Conservation (phyloP, 2,329 filamentous ascomycete genomes). For the Setomelanomma holmii region DNA sequence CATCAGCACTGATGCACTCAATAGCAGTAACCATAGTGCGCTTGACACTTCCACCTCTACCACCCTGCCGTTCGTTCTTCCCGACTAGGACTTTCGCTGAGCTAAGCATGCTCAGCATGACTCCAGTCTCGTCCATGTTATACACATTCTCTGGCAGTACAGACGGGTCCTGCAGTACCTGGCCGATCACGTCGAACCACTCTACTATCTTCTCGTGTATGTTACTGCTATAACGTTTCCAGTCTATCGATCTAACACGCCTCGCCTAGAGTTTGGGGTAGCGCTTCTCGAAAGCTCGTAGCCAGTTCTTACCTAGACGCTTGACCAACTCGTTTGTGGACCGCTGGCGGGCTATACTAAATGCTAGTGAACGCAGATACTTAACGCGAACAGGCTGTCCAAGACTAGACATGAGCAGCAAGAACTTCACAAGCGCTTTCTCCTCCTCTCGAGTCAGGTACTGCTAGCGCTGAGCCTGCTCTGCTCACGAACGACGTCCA, state of each 20-base stretch:
- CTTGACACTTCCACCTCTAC: slow-evolving; percentile 22
- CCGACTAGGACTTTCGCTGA: slow-evolving; percentile 13
- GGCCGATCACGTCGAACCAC: slow-evolving; percentile 23
- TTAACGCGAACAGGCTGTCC: background rate
- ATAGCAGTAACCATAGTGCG: slow-evolving; percentile 12
- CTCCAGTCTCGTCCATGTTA: too few species aligned
- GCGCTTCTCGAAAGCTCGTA: background rate
- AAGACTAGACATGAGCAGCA: background rate
- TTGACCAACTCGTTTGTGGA: background rate
- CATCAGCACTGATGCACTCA: background rate
- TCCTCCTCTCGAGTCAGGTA: background rate
- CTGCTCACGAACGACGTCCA: background rate
- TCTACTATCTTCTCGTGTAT: background rate
- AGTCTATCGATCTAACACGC: background rate
- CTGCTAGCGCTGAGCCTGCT: background rate
- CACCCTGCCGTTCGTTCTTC: slow-evolving; percentile 10
- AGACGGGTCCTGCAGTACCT: slow-evolving; percentile 13
- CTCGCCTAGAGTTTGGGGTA: background rate
- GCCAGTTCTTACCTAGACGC: background rate
- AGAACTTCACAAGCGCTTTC: background rate
- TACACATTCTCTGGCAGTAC: slow-evolving; percentile 23
- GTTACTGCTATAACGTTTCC: background rate
- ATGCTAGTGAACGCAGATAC: background rate
- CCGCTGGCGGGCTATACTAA: background rate
- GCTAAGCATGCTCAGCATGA: background rate